phyloP scores from a whole-genome alignment of 768 basidiomycete genomes.

The Russula ochroleuca region DNA sequence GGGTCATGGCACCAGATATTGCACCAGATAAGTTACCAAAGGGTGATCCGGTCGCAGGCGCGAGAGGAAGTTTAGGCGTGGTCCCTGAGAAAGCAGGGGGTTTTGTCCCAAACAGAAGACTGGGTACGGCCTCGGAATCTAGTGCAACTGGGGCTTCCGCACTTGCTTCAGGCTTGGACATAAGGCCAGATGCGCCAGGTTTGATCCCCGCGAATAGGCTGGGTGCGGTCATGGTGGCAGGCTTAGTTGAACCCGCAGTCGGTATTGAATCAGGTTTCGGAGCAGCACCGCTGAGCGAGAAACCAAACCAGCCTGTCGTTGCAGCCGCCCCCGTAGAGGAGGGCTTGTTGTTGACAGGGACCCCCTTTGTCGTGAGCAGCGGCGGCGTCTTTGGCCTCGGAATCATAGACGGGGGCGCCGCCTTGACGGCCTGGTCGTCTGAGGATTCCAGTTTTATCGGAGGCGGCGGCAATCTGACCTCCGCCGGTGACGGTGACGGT shows the following conservation, averaged over 20 bases:
- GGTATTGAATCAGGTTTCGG: slow-evolving; percentile 4
- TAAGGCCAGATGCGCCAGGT: slow-evolving; percentile 3
- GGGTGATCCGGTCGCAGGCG: slow-evolving; percentile 24
- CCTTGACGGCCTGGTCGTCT: slow-evolving; percentile 3
- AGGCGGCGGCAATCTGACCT: not conserved
- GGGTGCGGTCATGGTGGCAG: not conserved
- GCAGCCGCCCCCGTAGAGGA: not conserved
- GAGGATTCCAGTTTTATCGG: slow-evolving; percentile 10
- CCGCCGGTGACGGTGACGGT: not conserved
- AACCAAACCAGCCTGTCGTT: not conserved
- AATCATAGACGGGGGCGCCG: slow-evolving; percentile 29
- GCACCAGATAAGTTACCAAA: not conserved
- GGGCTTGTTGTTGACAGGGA: not conserved
- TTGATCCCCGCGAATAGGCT: not conserved
- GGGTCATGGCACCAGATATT: not conserved
- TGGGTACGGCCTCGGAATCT: not conserved
- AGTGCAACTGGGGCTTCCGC: not conserved
- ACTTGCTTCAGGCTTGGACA: slow-evolving; percentile 14
- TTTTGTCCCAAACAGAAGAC: slow-evolving; percentile 1
- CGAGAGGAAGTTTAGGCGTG: slow-evolving; percentile 3
- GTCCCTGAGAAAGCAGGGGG: not conserved
- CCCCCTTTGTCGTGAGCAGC: not conserved
- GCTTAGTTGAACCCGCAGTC: not conserved
- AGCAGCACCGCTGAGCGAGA: slow-evolving; percentile 2
- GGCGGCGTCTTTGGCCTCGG: slow-evolving; percentile 46